Conservation (phyloP, 805 yeast genomes). For the Grigorovia humatica region DNA sequence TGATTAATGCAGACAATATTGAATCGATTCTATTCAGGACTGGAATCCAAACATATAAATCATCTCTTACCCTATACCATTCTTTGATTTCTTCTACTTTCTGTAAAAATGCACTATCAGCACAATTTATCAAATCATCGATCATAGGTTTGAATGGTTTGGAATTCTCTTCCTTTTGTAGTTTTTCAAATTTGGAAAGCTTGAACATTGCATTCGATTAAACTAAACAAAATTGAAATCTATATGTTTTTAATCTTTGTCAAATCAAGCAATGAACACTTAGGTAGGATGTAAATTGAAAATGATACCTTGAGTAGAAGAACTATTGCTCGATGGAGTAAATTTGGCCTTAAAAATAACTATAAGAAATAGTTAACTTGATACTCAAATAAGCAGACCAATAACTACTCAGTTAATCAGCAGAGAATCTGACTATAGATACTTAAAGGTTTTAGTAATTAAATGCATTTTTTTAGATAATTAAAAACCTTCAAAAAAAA, state of each 20-base stretch:
- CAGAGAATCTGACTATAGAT: background rate
- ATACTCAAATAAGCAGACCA: background rate
- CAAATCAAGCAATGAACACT: too few species aligned
- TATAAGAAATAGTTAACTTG: background rate
- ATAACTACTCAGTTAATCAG: background rate
- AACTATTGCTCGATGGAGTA: background rate
- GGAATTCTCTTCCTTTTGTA: slow-evolving; percentile 37
- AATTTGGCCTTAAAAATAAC: background rate
- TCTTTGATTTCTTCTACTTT: slow-evolving; percentile 30
- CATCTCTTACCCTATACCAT: slow-evolving; percentile 60
- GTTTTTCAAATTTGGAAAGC: slow-evolving; percentile 22
- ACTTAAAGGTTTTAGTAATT: background rate
- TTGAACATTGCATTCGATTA: slow-evolving; percentile 15
- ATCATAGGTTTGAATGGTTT: slow-evolving; percentile 27
- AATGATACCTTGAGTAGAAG: too few species aligned
- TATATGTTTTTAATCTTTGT: too few species aligned
- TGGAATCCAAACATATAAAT: slow-evolving; percentile 66
- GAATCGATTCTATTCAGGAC: slow-evolving; percentile 68
- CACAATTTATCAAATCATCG: slow-evolving; percentile 31
- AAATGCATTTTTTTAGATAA: background rate
- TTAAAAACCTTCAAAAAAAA: background rate
- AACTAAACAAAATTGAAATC: background rate
- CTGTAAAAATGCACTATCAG: slow-evolving; percentile 32
- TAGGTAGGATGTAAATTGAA: too few species aligned
- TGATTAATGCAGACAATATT: slow-evolving; percentile 44